Evolutionary conservation across 2,329 filamentous ascomycete species (phyloP).

Genomic region (Fusarium tjaetaba): DNA sequence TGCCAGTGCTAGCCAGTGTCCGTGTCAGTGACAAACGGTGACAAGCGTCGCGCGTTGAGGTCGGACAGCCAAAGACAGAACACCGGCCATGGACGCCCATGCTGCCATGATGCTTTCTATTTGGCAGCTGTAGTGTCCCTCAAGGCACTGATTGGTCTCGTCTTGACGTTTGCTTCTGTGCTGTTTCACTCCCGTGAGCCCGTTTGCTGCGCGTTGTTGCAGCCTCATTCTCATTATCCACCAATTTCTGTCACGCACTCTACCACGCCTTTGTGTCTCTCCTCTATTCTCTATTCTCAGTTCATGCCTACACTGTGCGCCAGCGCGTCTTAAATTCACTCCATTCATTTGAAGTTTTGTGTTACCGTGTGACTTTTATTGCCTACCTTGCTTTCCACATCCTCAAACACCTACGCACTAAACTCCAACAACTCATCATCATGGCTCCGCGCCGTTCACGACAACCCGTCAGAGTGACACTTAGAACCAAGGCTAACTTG

Average conservation of each 20-base stretch:
- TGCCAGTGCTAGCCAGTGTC: slow-evolving; percentile 5
- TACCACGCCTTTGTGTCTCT: not conserved
- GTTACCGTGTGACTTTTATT: slow-evolving; percentile 14
- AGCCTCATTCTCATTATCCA: slow-evolving; percentile 3
- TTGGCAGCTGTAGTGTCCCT: slow-evolving; percentile 3
- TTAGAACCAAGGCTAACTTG: slow-evolving; percentile 42
- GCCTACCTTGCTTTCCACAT: slow-evolving; percentile 3
- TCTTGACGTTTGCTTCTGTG: not conserved
- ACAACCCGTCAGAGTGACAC: slow-evolving; percentile 20
- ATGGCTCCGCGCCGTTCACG: slow-evolving; percentile 32
- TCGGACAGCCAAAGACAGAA: slow-evolving; percentile 27
- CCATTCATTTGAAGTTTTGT: slow-evolving; percentile 1
- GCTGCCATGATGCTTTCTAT: slow-evolving; percentile 26
- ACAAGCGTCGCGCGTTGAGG: slow-evolving; percentile 30
- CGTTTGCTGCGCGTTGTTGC: not conserved
- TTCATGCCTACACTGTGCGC: not conserved
- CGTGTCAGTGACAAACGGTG: slow-evolving; percentile 18
- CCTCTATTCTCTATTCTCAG: not conserved
- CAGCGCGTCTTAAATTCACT: not conserved
- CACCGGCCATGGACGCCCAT: slow-evolving; percentile 4
- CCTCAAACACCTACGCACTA: not conserved
- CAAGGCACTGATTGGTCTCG: not conserved
- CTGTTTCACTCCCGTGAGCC: not conserved
- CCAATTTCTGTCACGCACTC: not conserved
- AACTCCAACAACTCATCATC: slow-evolving; percentile 1